Evolutionary conservation across 2,329 filamentous ascomycete species (phyloP).

Genomic region (Penicillium oxalicum): DNA sequence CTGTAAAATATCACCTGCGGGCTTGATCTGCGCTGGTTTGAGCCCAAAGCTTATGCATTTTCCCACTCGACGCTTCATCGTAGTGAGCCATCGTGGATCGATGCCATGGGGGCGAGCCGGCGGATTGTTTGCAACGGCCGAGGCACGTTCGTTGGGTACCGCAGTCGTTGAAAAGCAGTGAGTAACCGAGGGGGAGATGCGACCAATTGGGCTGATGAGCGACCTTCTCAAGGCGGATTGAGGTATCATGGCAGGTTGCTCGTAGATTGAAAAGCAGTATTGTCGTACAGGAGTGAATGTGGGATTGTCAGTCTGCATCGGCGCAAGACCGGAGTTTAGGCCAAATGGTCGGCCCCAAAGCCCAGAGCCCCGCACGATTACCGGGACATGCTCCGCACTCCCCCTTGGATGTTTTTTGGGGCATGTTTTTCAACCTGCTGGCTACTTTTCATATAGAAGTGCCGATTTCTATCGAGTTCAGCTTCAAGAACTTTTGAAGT

Average conservation of each 20-base stretch:
- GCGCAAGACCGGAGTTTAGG: slow-evolving; percentile 13
- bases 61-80: slow-evolving; percentile 61
- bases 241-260: slow-evolving; percentile 20
- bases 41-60: slow-evolving; percentile 72
- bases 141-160: slow-evolving; percentile 11
- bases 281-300: too few species aligned
- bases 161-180: slow-evolving; percentile 21
- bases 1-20: slow-evolving; percentile 55
- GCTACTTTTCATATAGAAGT: background rate
- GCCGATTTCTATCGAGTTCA: background rate
- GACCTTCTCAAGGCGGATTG: slow-evolving; percentile 16
- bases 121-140: slow-evolving; percentile 8
- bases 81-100: slow-evolving; percentile 62
- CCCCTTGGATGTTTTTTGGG: background rate
- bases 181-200: background rate
- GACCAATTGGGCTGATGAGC: slow-evolving; percentile 11
- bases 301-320: slow-evolving; percentile 1
- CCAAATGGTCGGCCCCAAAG: slow-evolving; percentile 6
- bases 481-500: too few species aligned
- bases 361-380: slow-evolving; percentile 14
- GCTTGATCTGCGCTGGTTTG: slow-evolving; percentile 49
- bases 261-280: background rate
- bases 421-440: background rate
- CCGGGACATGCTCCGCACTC: background rate
- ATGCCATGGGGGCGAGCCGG: slow-evolving; percentile 25